These are phyloP conservation scores for Microbotryum saponariae DNA, from an alignment of 1,284 basidiomycete genomes.

Conservation along the genomic window DNA sequence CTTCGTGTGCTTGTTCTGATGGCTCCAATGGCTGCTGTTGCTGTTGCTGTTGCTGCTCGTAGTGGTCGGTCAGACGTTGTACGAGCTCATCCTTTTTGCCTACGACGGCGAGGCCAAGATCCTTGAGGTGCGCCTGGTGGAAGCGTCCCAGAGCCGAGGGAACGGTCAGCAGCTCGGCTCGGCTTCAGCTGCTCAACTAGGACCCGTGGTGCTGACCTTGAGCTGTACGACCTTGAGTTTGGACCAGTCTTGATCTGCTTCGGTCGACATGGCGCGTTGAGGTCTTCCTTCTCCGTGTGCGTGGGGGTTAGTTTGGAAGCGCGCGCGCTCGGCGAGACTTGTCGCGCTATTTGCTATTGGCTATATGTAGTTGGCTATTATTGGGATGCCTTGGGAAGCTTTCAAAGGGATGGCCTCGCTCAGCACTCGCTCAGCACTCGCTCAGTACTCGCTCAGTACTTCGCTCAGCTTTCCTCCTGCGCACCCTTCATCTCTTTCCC, in stretches of 20 bases:
- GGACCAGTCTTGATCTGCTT: constrained; percentile 3
- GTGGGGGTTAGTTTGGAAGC: too few species aligned
- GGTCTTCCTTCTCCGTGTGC: background rate
- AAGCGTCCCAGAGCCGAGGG: too few species aligned
- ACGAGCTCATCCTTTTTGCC: constrained; percentile 34
- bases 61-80: constrained; percentile 14
- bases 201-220: constrained; percentile 10
- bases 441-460: too few species aligned
- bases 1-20: background rate
- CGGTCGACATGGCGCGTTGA: background rate
- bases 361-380: too few species aligned
- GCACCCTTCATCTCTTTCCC: too few species aligned
- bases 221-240: constrained; percentile 27
- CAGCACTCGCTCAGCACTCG: too few species aligned
- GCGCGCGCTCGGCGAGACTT: background rate
- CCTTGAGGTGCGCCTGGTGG: constrained; percentile 27
- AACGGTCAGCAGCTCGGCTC: background rate
- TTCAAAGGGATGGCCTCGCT: too few species aligned
- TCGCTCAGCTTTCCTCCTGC: background rate
- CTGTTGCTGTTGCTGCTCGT: background rate
- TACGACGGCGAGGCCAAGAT: constrained; percentile 11
- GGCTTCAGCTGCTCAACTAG: background rate
- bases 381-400: too few species aligned
- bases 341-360: too few species aligned
- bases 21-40: background rate